These are phyloP conservation scores for Scedosporium apiospermum DNA, from an alignment of 2,329 filamentous ascomycete species.

Conservation along the genomic window DNA sequence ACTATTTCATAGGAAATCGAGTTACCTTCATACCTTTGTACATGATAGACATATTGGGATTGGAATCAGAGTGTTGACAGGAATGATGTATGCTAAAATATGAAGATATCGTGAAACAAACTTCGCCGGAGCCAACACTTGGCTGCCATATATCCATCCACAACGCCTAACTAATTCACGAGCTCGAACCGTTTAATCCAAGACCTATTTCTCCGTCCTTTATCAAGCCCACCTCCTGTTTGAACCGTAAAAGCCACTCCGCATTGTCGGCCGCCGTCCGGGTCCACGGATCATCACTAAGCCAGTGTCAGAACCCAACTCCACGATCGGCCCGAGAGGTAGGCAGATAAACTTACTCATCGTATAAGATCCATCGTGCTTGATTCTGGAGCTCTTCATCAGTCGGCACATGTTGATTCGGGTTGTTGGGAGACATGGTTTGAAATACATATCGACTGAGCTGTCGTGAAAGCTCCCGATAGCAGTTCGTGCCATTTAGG, in stretches of 20 bases:
- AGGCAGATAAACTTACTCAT: constrained; percentile 36
- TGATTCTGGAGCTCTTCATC: constrained; percentile 55
- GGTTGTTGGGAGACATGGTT: constrained; percentile 50
- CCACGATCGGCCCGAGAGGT: not conserved
- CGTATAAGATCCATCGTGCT: constrained; percentile 52
- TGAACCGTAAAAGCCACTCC: constrained; percentile 55
- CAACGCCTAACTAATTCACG: too few species aligned
- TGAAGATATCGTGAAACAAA: too few species aligned
- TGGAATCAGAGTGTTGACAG: too few species aligned
- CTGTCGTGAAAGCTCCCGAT: constrained; percentile 43
- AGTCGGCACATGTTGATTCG: constrained; percentile 46
- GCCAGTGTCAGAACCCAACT: too few species aligned
- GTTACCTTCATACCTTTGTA: too few species aligned
- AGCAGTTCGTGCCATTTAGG: constrained; percentile 52
- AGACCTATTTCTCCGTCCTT: constrained; percentile 24
- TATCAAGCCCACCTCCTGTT: constrained; percentile 46
- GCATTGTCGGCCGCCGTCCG: constrained; percentile 54
- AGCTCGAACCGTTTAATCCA: too few species aligned
- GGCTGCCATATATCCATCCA: too few species aligned
- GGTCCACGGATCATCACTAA: constrained; percentile 54
- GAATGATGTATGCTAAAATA: too few species aligned
- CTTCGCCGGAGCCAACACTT: too few species aligned
- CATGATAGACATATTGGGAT: too few species aligned
- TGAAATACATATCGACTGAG: constrained; percentile 41
- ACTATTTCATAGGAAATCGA: too few species aligned